Evolutionary conservation across 2,329 filamentous ascomycete genomes (phyloP), one percentile per base, ranked within the genome.

Genomic region (Ophiostoma sp.): DNA sequence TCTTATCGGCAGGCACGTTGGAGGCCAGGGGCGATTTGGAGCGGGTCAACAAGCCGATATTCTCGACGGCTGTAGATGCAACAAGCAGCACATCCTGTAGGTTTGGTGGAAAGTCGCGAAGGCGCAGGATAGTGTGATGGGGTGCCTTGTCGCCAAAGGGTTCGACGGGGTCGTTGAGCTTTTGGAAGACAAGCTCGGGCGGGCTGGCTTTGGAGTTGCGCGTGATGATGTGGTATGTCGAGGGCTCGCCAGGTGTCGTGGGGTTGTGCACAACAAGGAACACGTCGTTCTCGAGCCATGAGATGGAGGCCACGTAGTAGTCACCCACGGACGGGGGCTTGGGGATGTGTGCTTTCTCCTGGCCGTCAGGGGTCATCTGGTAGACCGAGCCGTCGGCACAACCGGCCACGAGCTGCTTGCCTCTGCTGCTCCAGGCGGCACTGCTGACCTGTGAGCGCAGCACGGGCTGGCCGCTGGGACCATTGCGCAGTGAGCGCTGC

Each of bases 331-430:
- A 84, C 6, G 92, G 88, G 2, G 94, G 92, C 71, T 87, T 87
- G 33, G 94, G 93, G 66, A 99, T 91, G 68, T 89, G 84, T 48
- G 85, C 93, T 80, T 94, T 95, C 36, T 86, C 84, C 57, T 85
- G 85, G 66, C 94, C 94, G 75, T 92, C 87, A 0, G 91, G 92
- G 8, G 91, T 93, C 86, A 98, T 90, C 78, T 97, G 94, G 70
- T 86, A 86, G 68, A 90, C 89, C 15, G 88, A 89, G 71, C 95
- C 95, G 79, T 97, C 88, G 7, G 84, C 88, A 75, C 95, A 83
- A 20, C 96, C 95, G 74, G 92, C 94, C 64, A 96, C 89, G 62
- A 99, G 83, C 77, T 98, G 94, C 78, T 97, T 99, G 66, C 95
- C 95, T 77, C 90, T 92, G 72, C 88, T 90, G 78, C 95, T 99